These are phyloP conservation scores for Wickerhamomyces sp. DNA, from an alignment of 1,139 yeast genomes.

Conservation along the genomic window DNA sequence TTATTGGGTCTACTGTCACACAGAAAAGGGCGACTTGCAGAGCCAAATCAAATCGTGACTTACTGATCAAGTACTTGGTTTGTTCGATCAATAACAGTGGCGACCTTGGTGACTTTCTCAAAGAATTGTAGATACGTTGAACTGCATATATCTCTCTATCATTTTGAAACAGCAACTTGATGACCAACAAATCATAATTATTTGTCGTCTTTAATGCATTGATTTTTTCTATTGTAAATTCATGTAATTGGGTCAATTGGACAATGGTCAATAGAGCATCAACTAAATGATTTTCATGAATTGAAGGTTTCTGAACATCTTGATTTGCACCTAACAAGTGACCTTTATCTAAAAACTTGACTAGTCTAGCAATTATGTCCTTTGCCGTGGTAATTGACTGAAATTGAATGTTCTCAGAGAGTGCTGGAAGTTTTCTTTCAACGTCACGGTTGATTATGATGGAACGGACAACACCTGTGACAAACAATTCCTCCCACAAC, in stretches of 20 bases:
- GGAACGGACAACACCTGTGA: slow-evolving; percentile 69
- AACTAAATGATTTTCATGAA: slow-evolving; percentile 67
- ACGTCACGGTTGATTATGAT: slow-evolving; percentile 64
- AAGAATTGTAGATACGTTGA: slow-evolving; percentile 50
- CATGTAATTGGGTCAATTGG: slow-evolving; percentile 60
- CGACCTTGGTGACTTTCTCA: slow-evolving; percentile 54
- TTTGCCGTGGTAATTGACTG: slow-evolving; percentile 44
- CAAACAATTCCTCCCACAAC: slow-evolving; percentile 78
- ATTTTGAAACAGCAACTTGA: slow-evolving; percentile 47
- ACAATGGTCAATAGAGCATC: slow-evolving; percentile 68
- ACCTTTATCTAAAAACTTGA: slow-evolving; percentile 63
- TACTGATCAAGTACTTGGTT: slow-evolving; percentile 64
- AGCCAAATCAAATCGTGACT: slow-evolving; percentile 68
- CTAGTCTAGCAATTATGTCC: slow-evolving; percentile 56
- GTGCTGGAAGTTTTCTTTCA: slow-evolving; percentile 56
- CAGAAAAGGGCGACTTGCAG: slow-evolving; percentile 69
- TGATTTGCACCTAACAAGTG: slow-evolving; percentile 58
- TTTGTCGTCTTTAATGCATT: slow-evolving; percentile 40
- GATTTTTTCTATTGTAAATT: slow-evolving; percentile 52
- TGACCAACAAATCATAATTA: slow-evolving; percentile 48
- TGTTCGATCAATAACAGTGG: slow-evolving; percentile 56
- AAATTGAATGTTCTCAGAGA: slow-evolving; percentile 41
- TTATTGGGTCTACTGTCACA: slow-evolving; percentile 79
- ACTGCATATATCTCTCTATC: slow-evolving; percentile 76
- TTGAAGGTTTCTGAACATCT: slow-evolving; percentile 63